Conservation (phyloP, 2,329 filamentous ascomycete species). For the Phyllosticta ampelicida region DNA sequence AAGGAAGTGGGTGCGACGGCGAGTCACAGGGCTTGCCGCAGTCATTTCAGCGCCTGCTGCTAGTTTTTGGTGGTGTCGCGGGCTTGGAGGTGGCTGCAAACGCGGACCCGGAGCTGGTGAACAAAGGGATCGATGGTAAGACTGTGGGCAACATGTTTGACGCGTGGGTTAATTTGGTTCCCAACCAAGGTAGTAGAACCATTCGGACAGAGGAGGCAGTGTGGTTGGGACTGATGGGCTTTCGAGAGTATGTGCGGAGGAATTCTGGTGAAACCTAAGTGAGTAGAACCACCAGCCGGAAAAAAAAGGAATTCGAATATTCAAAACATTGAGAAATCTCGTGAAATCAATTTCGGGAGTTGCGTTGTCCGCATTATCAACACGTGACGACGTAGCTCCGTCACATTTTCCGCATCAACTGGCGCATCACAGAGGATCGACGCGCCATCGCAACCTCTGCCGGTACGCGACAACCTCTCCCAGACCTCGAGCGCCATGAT, state of each 20-base stretch:
- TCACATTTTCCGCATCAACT: background rate
- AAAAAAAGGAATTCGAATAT: background rate
- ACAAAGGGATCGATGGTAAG: constrained; percentile 52
- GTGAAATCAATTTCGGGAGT: background rate
- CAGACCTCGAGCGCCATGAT: background rate
- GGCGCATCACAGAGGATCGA: background rate
- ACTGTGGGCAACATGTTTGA: constrained; percentile 67
- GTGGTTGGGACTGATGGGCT: constrained; percentile 60
- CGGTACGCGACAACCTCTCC: background rate
- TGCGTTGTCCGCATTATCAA: background rate
- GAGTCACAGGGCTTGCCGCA: constrained; percentile 17
- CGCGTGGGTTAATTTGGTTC: constrained; percentile 71
- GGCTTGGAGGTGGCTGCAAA: constrained; percentile 67
- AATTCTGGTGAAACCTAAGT: background rate
- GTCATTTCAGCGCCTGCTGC: constrained; percentile 58
- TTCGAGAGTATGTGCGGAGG: constrained; percentile 35
- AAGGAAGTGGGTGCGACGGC: background rate
- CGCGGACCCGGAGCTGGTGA: constrained; percentile 47
- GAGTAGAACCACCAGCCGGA: background rate
- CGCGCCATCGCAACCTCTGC: background rate
- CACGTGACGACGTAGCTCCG: background rate
- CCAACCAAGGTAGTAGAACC: constrained; percentile 68
- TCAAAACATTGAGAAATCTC: background rate
- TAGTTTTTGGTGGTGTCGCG: constrained; percentile 72
- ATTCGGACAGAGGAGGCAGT: constrained; percentile 79